Base-by-base conservation (phyloP, 305 asterid species). In the Rubia tinctorum region DNA sequence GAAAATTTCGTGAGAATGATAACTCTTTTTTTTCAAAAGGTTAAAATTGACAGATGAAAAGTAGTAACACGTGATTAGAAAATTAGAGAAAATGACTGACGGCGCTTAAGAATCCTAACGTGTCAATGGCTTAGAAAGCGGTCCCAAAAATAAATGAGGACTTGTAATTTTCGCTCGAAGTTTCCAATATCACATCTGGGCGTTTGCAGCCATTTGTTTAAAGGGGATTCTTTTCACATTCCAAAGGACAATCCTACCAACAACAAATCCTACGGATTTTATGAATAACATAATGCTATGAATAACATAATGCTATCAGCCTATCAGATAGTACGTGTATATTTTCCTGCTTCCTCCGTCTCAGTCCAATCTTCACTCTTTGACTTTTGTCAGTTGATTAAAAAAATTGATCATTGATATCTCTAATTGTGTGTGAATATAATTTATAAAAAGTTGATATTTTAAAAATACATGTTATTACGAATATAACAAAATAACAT, bases 111-210 rank as follows among this genome's bases (percentile, higher is more conserved):
- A 49, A 49, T 17, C 27, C 4, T 27, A 69, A 69, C 73, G 76
- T 73, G 83, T 64, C 83, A 47, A 56, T 15, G 9, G 64, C 42
- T 64, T 8, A 68, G 69, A 15, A 66, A 23, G 9, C 51, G 66
- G 78, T 56, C 76, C 80, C 70, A 58, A 11, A 40, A 40, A 39
- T 58, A 63, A 53, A 73, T 66, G 66, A 58, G 64, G 74, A 77
- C 22, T 58, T 65, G 43, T 59, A 69, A 37, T 42, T 76, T 49
- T 51, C 66, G 23, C 49, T 67, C 18, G 47, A 73, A 51, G 22
- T 11, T 63, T 71, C n/a, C 18, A n/a, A 69, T 69, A 37, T 51
- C 58, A 69, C 51, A 34, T 70, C 65, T 34, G 34, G 13, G 8
- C 45, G 30, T 49, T 66, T 25, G 71, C 55, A 67, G 30, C 34